Evolutionary conservation across 192 early-diverging fungal species (phyloP), one percentile per base, ranked within the genome.

Genomic region (Ambispora gerdemannii): DNA sequence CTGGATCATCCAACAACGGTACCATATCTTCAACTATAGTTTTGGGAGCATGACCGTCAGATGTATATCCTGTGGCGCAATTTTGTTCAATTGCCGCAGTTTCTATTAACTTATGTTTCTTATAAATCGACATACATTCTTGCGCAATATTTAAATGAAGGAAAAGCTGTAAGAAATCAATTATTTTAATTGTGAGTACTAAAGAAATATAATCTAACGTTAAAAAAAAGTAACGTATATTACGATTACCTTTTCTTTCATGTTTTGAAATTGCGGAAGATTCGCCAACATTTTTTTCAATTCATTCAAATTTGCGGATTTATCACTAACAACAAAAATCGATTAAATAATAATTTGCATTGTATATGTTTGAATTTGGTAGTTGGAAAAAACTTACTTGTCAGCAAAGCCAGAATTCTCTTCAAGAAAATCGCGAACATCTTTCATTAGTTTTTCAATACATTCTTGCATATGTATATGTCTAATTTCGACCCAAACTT

Each of bases 201-300:
- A n/a, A n/a, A n/a, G n/a, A n/a, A n/a, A n/a, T n/a, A n/a, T n/a
- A n/a, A n/a, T n/a, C n/a, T n/a, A n/a, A n/a, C n/a, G n/a, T n/a
- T n/a, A n/a, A n/a, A n/a, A n/a, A n/a, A n/a, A n/a, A n/a, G n/a
- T n/a, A n/a, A n/a, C n/a, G n/a, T n/a, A n/a, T n/a, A n/a, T n/a
- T n/a, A 3, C 27, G 24, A 1, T 20, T 71, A 78, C 77, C 73
- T 80, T 80, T 61, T 80, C 79, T 50, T 80, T 80, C 72, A 73
- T 76, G 50, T 80, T 75, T 74, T 94, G 92, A 74, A 88, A 95
- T 75, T 95, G 90, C 17, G 92, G 93, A 2, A 95, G 70, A 11
- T 92, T 88, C 17, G 86, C 86, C 47, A 95, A 79, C 31, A 91
- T 90, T 52, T 92, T 92, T 66, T 94, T 94, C 89, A 95, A 90